Base-by-base conservation (phyloP, 2,329 filamentous ascomycete genomes). In the Trichoderma harzianum region DNA sequence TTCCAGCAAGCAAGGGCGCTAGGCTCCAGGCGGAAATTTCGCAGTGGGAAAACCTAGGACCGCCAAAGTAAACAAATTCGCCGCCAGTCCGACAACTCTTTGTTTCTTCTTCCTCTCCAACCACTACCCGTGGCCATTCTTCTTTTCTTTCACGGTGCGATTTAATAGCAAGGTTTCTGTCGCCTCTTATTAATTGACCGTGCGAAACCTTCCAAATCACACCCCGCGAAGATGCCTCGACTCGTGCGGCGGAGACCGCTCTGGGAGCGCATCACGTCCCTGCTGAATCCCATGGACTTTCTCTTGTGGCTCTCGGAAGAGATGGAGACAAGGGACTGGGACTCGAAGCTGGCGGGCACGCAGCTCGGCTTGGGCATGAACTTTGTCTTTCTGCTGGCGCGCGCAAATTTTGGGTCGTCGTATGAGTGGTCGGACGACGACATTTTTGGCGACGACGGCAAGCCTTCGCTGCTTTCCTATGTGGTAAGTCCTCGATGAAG, bases 301-400 rank as follows among this genome's bases (percentile, higher is more conserved):
- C 84, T 96, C 69, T 89, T 99, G 21, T 97, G 94, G 92, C 82
- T 97, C 2, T 97, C 93, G 0, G 95, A 98, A 80, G 93, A 97
- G 82, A 88, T 99, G 73, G 95, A 98, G 79, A 94, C 94, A 32
- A 91, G 92, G 78, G 93, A 97, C 77, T 97, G 94, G 90, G 93
- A 98, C 76, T 93, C 95, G 24, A 91, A 93, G 75, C 84, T 90
- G 43, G 92, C 93, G 80, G 92, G 93, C 30, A 88, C 90, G 6
- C 90, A 93, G 66, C 84, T 97, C 21, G 95, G 94, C 6, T 76
- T 97, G 32, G 87, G 80, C 0, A 85, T 95, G 77, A 98, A 98
- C 81, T 83, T 97, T 53, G 76, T 91, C 36, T 95, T 97, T 79
- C 85, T 98, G 69, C 82, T 98, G 74, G 92, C 94, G 34, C 89